phyloP scores from a whole-genome alignment of 768 basidiomycete genomes.

The Mycena haematopus region DNA sequence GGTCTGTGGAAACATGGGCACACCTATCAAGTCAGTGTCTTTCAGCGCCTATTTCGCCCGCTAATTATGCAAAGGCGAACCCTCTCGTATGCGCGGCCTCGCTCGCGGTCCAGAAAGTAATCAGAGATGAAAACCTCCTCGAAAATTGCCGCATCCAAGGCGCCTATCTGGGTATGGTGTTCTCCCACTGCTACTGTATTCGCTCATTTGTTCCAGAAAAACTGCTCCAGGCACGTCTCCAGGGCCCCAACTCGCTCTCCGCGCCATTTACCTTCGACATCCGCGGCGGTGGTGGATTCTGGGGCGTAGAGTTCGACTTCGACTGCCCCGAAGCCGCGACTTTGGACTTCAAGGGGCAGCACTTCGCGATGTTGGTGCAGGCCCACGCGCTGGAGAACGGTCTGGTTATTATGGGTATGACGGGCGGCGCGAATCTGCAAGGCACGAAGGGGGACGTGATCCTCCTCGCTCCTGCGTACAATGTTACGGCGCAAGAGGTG shows the following conservation, averaged over 20 bases:
- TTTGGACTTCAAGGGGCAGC: slow-evolving; percentile 56
- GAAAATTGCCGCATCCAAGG: slow-evolving; percentile 67
- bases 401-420: slow-evolving; percentile 76
- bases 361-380: slow-evolving; percentile 75
- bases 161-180: slow-evolving; percentile 55
- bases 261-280: slow-evolving; percentile 79
- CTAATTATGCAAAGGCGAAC: slow-evolving; percentile 54
- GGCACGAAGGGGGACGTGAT: slow-evolving; percentile 75
- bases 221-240: slow-evolving; percentile 61
- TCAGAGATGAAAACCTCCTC: slow-evolving; percentile 73
- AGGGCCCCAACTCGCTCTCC: slow-evolving; percentile 59
- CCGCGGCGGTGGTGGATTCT: slow-evolving; percentile 85
- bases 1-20: slow-evolving; percentile 86
- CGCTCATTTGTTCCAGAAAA: slow-evolving; percentile 37
- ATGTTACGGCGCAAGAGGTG: slow-evolving; percentile 71
- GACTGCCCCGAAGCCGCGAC: slow-evolving; percentile 45
- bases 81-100: slow-evolving; percentile 81
- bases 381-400: slow-evolving; percentile 71
- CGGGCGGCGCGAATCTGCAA: slow-evolving; percentile 70
- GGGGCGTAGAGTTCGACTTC: slow-evolving; percentile 85
- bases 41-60: neutral
- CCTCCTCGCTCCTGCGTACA: slow-evolving; percentile 84
- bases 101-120: slow-evolving; percentile 80
- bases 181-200: neutral
- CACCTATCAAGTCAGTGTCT: slow-evolving; percentile 70